Conservation (phyloP, 495 filamentous ascomycete species). For the Xylaria curta region DNA sequence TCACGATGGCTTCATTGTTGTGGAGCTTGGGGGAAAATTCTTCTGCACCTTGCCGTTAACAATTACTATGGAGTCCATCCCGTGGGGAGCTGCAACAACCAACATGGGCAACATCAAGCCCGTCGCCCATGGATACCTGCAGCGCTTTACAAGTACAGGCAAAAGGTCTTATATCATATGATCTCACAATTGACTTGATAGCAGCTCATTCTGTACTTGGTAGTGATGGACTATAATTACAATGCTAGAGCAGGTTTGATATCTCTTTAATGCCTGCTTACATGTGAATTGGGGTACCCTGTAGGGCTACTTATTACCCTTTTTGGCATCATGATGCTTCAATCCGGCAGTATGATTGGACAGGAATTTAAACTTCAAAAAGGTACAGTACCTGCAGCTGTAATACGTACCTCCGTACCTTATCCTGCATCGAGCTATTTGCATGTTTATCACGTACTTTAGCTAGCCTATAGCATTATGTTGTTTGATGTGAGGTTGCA, state of each 20-base stretch:
- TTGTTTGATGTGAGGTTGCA: neutral
- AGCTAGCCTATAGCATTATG: neutral
- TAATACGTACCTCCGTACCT: conserved; percentile 3
- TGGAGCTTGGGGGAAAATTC: conserved; percentile 33
- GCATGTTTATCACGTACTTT: neutral
- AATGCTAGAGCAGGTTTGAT: neutral
- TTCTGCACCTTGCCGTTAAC: conserved; percentile 26
- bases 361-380: neutral
- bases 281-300: neutral
- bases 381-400: neutral
- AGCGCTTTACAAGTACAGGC: neutral
- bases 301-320: conserved; percentile 13
- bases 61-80: conserved; percentile 6
- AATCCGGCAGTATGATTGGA: conserved; percentile 2
- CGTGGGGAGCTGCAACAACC: conserved; percentile 2
- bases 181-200: conserved; percentile 1
- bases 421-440: neutral
- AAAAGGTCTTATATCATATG: conserved; percentile 5
- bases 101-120: neutral
- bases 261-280: neutral
- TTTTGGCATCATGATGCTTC: conserved; percentile 2
- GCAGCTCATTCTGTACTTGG: neutral
- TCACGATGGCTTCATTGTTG: conserved; percentile 41
- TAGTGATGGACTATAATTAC: neutral
- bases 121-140: neutral